Evolutionary conservation across 176 grass and related monocot genomes (phyloP).

Genomic region (Hsuehochloa calcarea): DNA sequence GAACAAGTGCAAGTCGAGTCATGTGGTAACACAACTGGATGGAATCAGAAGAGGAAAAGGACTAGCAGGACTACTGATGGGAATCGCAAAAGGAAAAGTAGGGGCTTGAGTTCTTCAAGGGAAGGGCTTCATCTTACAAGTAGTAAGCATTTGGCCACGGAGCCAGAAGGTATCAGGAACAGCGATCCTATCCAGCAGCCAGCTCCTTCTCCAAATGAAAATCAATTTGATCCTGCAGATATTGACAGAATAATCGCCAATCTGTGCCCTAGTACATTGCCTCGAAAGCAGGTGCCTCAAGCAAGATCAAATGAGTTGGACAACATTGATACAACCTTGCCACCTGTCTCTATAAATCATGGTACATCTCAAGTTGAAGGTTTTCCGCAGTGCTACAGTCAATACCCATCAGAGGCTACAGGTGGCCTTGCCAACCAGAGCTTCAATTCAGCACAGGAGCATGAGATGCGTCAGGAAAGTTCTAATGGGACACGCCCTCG

Average conservation of each 20-base stretch:
- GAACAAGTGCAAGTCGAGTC: constrained; percentile 1
- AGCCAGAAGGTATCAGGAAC: background rate
- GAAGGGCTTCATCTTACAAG: constrained; percentile 18
- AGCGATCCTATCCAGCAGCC: constrained; percentile 6
- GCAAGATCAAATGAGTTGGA: constrained; percentile 12
- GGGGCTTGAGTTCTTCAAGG: background rate
- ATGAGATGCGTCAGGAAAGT: constrained; percentile 11
- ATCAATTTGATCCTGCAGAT: constrained; percentile 26
- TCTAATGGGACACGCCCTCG: background rate
- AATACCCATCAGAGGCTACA: background rate
- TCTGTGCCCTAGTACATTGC: constrained; percentile 8
- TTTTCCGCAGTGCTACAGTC: background rate
- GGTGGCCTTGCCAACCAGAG: background rate
- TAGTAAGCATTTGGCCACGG: background rate
- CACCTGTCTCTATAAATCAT: background rate
- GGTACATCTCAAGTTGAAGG: constrained; percentile 18
- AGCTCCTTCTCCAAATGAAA: constrained; percentile 31
- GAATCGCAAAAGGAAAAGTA: constrained; percentile 2
- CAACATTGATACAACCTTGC: constrained; percentile 12
- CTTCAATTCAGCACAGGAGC: background rate
- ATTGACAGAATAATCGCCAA: constrained; percentile 36
- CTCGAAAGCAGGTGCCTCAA: constrained; percentile 23
- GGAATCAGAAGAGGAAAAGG: constrained; percentile 24
- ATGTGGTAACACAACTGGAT: constrained; percentile 7
- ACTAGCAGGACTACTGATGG: background rate